Conservation (phyloP, 495 filamentous ascomycete genomes). For the Penicillium herquei region DNA sequence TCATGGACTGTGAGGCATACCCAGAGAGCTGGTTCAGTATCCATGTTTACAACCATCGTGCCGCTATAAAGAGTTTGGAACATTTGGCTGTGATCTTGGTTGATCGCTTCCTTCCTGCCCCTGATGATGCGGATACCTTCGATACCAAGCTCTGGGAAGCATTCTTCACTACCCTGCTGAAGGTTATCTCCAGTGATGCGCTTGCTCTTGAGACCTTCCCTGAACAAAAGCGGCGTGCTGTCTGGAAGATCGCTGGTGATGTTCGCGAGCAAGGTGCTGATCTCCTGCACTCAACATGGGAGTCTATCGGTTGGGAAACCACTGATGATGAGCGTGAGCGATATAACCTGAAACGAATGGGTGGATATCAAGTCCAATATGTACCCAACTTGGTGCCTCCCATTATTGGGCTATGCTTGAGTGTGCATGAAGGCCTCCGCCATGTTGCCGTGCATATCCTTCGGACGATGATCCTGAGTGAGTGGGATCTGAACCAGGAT, state of each 20-base stretch:
- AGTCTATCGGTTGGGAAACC: slow-evolving; percentile 96
- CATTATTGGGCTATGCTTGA: slow-evolving; percentile 91
- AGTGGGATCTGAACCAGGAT: slow-evolving; percentile 96
- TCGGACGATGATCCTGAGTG: slow-evolving; percentile 96
- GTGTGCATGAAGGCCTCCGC: slow-evolving; percentile 88
- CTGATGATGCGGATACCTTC: slow-evolving; percentile 90
- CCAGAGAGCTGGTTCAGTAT: slow-evolving; percentile 87
- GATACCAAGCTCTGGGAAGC: slow-evolving; percentile 91
- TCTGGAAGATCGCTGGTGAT: slow-evolving; percentile 99
- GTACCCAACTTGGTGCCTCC: slow-evolving; percentile 88
- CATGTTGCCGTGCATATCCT: slow-evolving; percentile 89
- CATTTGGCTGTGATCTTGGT: slow-evolving; percentile 74
- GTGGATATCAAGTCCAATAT: slow-evolving; percentile 97
- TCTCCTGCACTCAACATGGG: slow-evolving; percentile 81
- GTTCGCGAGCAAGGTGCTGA: slow-evolving; percentile 89
- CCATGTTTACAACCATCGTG: slow-evolving; percentile 93
- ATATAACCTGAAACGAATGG: slow-evolving; percentile 80
- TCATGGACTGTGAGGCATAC: slow-evolving; percentile 87
- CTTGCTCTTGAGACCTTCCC: slow-evolving; percentile 94
- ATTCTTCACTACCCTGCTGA: slow-evolving; percentile 87
- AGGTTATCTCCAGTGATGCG: slow-evolving; percentile 82
- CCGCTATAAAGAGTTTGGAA: slow-evolving; percentile 84
- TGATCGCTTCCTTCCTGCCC: slow-evolving; percentile 74
- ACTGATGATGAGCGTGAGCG: slow-evolving; percentile 67
- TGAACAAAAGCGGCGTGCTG: slow-evolving; percentile 90